Conservation (phyloP, 352 stramenopile species). For the Globisporangium acanthophoron region DNA sequence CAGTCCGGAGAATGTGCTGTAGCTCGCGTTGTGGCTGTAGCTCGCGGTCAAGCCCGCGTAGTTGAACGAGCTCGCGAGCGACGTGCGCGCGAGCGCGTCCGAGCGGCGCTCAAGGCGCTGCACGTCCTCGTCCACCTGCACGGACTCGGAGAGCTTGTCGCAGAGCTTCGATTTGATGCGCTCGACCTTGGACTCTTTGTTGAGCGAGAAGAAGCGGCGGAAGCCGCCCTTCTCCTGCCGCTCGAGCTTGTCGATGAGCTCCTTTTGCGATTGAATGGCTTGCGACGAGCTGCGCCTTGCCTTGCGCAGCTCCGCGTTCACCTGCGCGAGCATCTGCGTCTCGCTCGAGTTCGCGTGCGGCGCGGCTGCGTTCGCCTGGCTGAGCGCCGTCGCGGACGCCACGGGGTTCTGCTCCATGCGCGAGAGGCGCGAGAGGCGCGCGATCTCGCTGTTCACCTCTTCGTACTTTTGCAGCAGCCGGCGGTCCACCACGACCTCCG, state of each 20-base stretch:
- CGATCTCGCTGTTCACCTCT: conserved; percentile 70
- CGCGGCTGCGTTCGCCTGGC: background rate
- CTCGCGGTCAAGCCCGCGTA: conserved; percentile 7
- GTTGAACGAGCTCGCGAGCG: conserved; percentile 21
- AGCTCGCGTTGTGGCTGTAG: conserved; percentile 13
- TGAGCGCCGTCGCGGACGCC: background rate
- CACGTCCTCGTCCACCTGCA: conserved; percentile 60
- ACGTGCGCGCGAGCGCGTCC: conserved; percentile 52
- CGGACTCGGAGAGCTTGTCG: conserved; percentile 67
- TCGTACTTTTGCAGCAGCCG: conserved; percentile 70
- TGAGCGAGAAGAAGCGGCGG: conserved; percentile 64
- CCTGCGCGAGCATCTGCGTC: conserved; percentile 19
- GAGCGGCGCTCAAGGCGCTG: conserved; percentile 62
- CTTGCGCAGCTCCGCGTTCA: conserved; percentile 50
- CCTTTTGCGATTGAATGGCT: conserved; percentile 78
- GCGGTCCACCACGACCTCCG: conserved; percentile 44
- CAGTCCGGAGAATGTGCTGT: conserved; percentile 15
- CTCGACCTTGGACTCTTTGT: conserved; percentile 64
- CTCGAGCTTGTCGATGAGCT: conserved; percentile 80
- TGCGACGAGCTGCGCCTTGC: conserved; percentile 57
- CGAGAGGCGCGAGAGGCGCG: conserved; percentile 57
- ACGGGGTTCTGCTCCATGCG: conserved; percentile 30
- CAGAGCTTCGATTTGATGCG: conserved; percentile 65
- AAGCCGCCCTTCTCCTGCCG: conserved; percentile 57
- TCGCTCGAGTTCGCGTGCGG: conserved; percentile 8